Base-by-base conservation (phyloP, 805 yeast species). In the Crinitomyces ghanaensis region DNA sequence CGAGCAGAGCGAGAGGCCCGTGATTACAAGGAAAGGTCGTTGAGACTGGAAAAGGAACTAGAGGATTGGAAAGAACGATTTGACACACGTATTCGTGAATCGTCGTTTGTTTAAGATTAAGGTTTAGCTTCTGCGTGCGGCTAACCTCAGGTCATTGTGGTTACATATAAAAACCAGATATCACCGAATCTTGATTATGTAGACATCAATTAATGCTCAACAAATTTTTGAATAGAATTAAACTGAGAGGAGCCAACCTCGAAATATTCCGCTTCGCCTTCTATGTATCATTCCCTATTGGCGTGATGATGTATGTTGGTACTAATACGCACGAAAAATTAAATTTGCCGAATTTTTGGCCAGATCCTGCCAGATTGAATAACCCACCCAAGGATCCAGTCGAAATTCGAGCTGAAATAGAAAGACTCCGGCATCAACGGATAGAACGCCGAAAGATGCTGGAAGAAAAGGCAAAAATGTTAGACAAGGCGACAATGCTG, bases 311-410 rank as follows among this genome's bases (percentile, higher is more conserved):
- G 57, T 86, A 79, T 48, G 86, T 84, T 28, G 96, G 97, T 52
- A 70, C 79, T 25, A 86, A 86, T 48, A 79, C 96, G 2, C 94
- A 86, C 55, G 72, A 66, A 47, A 86, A 84, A 61, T 74, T 86
- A 55, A 82, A 84, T 51, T 76, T 85, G 30, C 93, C 93, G 6
- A 95, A 95, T 14, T 86, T 83, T 59, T 85, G 95, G 94, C 97
- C 97, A 2, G 96, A 85, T 54, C 95, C 95, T 26, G 79, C 80
- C 26, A 79, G 95, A 2, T 66, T 84, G 45, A 85, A 86, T 53
- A 78, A 82, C 58, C 77, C 86, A 22, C 97, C 97, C 2, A 86
- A 85, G 50, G 95, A 86, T 50, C 85, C 85, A 2, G 81, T 78
- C 48, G 95, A 86, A 52, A 83, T 86, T 39, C 78, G 82, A 53